phyloP scores from a whole-genome alignment of 768 basidiomycete genomes.

The Xerocomellus amylosporus region DNA sequence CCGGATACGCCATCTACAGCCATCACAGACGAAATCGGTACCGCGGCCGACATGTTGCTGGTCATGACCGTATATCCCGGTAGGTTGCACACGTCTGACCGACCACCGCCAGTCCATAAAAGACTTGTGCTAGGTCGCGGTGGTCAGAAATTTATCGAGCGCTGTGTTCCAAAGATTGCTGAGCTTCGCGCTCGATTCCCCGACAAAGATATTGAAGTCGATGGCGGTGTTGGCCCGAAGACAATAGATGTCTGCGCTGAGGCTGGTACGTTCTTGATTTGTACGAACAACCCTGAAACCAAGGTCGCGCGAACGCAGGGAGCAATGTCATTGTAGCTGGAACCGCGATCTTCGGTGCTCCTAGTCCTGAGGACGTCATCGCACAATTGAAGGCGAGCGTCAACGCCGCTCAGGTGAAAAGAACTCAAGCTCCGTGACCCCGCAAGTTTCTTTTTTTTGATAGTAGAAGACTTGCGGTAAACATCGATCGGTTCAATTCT shows the following conservation, averaged over 20 bases:
- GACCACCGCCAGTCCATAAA: neutral
- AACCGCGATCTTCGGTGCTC: conserved; percentile 86
- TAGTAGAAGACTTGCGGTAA: neutral
- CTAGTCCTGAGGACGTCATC: conserved; percentile 79
- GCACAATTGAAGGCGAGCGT: conserved; percentile 65
- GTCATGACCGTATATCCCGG: conserved; percentile 99
- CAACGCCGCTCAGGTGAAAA: conserved; percentile 59
- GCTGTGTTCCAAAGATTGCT: conserved; percentile 89
- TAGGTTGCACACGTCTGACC: conserved; percentile 24
- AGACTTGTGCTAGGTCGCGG: conserved; percentile 60
- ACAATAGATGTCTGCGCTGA: conserved; percentile 86
- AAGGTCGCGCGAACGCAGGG: conserved; percentile 45
- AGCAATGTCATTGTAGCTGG: conserved; percentile 99
- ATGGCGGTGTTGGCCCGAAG: conserved; percentile 93
- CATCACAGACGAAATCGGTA: conserved; percentile 83
- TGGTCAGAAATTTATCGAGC: conserved; percentile 93
- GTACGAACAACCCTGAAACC: neutral
- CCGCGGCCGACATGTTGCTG: conserved; percentile 88
- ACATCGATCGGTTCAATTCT: no score
- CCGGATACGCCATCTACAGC: conserved; percentile 88
- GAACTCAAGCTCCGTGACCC: conserved; percentile 16
- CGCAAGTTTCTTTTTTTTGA: neutral
- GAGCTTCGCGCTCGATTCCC: conserved; percentile 91
- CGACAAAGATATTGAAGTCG: conserved; percentile 94
- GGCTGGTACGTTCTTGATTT: conserved; percentile 56